A percentile compares a stretch with the other conserved stretches of the same genome.
phyloP scores from a whole-genome alignment of 805 yeast species.

The Metschnikowia kunwiensis region DNA sequence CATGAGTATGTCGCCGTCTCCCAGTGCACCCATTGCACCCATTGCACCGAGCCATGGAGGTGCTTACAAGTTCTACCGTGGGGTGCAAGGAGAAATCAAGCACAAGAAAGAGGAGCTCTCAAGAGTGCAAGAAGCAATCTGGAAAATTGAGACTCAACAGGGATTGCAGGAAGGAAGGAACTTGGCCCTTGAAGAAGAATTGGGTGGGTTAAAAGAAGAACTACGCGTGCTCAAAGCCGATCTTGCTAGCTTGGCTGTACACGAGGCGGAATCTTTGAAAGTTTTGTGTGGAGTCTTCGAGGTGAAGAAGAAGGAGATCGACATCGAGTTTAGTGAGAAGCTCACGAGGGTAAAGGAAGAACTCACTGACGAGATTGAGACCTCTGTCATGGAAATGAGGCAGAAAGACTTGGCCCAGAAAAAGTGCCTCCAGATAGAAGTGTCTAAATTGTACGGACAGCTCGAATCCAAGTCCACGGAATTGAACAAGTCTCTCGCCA shows the following conservation, averaged over 20 bases:
- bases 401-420: slow-evolving; percentile 2
- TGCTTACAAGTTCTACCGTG: too few relatives aligned
- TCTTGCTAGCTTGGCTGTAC: slow-evolving; percentile 27
- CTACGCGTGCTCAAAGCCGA: slow-evolving; percentile 33
- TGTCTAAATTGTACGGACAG: slow-evolving; percentile 4
- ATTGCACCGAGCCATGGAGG: too few relatives aligned
- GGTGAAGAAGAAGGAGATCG: slow-evolving; percentile 22
- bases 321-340: slow-evolving; percentile 21
- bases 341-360: slow-evolving; percentile 27
- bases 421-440: slow-evolving; percentile 6
- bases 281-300: slow-evolving; percentile 20
- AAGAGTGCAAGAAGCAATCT: slow-evolving; percentile 15
- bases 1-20: too few relatives aligned
- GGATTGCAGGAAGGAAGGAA: slow-evolving; percentile 37
- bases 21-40: too few relatives aligned
- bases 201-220: slow-evolving; percentile 37
- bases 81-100: slow-evolving; percentile 10
- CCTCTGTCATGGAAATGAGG: slow-evolving; percentile 23
- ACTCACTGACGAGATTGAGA: slow-evolving; percentile 34
- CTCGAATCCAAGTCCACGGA: slow-evolving; percentile 18
- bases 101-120: slow-evolving; percentile 11
- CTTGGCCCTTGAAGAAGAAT: slow-evolving; percentile 31
- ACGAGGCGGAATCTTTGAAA: slow-evolving; percentile 22
- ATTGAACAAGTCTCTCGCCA: slow-evolving; percentile 23
- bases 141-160: slow-evolving; percentile 35